These are phyloP conservation scores for Haplosporangium gracile DNA, from an alignment of 192 early-diverging fungal species.

Conservation along the genomic window DNA sequence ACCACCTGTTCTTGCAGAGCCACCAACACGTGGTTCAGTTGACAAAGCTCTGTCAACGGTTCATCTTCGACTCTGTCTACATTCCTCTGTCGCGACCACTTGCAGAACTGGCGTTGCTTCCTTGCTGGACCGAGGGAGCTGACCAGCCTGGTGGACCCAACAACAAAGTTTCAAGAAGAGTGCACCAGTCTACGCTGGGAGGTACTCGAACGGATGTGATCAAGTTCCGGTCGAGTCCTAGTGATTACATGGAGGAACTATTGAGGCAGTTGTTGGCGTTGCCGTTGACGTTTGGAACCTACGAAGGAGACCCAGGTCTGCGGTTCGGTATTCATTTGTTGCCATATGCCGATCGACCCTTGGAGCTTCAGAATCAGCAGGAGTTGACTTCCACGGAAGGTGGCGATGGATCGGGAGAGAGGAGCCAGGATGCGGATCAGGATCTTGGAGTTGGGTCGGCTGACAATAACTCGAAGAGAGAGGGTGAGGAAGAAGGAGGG, in stretches of 20 bases:
- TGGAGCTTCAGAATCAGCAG: constrained; percentile 19
- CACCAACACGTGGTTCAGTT: constrained; percentile 56
- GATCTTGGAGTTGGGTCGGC: constrained; percentile 32
- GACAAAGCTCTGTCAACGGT: constrained; percentile 60
- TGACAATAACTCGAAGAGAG: constrained; percentile 7
- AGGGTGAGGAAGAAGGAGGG: constrained; percentile 21
- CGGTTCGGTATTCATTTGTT: constrained; percentile 44
- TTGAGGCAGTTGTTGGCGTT: constrained; percentile 78
- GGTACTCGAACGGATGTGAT: constrained; percentile 51
- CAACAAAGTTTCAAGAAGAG: constrained; percentile 52
- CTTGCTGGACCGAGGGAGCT: constrained; percentile 58
- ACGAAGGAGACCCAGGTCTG: constrained; percentile 69
- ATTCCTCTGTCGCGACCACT: constrained; percentile 63
- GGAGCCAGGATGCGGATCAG: constrained; percentile 58
- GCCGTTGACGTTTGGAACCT: constrained; percentile 80
- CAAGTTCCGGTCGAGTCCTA: constrained; percentile 76
- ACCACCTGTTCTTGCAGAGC: constrained; percentile 44
- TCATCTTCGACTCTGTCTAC: constrained; percentile 73
- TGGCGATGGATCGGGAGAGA: constrained; percentile 71
- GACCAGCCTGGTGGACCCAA: constrained; percentile 26
- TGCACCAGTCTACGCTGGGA: constrained; percentile 55
- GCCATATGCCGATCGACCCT: constrained; percentile 38
- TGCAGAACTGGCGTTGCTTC: constrained; percentile 52
- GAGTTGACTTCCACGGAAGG: constrained; percentile 58
- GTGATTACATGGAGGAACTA: constrained; percentile 74